These are phyloP conservation scores for Fimicolochytrium jonesii DNA, from an alignment of 192 early-diverging fungal species.

Conservation along the genomic window DNA sequence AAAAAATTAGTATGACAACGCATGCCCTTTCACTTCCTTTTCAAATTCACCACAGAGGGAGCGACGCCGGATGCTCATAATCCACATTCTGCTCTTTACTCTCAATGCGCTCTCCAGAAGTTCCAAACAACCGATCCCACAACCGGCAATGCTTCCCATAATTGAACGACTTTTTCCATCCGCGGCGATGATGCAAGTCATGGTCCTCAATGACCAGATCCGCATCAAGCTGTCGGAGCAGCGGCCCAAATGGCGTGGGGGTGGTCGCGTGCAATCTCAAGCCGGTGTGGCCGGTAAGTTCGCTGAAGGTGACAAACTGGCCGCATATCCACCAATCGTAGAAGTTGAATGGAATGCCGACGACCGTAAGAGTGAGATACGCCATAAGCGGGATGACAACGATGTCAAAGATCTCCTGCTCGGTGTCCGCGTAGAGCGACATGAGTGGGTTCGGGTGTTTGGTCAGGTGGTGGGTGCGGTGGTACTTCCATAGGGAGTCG, in stretches of 20 bases:
- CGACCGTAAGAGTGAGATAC: not conserved
- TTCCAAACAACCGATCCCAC: conserved; percentile 16
- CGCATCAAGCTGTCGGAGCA: conserved; percentile 1
- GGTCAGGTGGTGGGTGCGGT: conserved; percentile 10
- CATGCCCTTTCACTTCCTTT: too few species aligned
- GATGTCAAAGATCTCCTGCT: conserved; percentile 5
- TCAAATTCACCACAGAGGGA: conserved; percentile 11
- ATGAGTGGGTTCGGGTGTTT: conserved; percentile 13
- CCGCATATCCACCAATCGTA: conserved; percentile 16
- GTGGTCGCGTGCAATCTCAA: conserved; percentile 2
- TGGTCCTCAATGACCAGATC: conserved; percentile 10
- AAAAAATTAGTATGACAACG: too few species aligned
- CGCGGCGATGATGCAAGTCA: conserved; percentile 7
- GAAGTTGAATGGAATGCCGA: conserved; percentile 12
- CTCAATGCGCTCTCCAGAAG: conserved; percentile 4
- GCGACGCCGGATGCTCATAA: conserved; percentile 2
- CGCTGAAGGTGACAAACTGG: conserved; percentile 8
- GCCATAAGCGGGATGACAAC: conserved; percentile 2
- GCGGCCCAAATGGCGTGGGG: not conserved
- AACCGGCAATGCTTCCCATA: conserved; percentile 9
- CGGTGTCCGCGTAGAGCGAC: conserved; percentile 8
- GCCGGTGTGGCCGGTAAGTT: conserved; percentile 5
- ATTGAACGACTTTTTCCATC: conserved; percentile 2
- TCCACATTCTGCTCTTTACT: conserved; percentile 6
- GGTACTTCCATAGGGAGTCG: conserved; percentile 5